phyloP scores from a whole-genome alignment of 75 land plant genomes.

The Ceratopteris richardii region DNA sequence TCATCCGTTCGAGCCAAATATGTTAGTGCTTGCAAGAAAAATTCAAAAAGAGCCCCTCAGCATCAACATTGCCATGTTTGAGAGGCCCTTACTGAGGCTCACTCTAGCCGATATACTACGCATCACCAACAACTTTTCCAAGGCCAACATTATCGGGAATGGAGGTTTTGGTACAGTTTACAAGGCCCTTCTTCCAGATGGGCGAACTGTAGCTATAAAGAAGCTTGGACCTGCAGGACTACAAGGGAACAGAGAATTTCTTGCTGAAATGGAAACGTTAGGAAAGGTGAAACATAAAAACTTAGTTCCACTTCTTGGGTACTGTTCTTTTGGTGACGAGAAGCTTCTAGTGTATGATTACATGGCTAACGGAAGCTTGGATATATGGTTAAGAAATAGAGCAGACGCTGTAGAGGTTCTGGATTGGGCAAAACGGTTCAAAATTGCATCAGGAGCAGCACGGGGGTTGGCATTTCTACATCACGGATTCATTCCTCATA shows the following conservation, averaged over 20 bases:
- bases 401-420: slow-evolving; percentile 36
- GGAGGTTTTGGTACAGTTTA: slow-evolving; percentile 44
- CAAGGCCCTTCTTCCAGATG: slow-evolving; percentile 32
- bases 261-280: slow-evolving; percentile 42
- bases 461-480: slow-evolving; percentile 90
- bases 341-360: slow-evolving; percentile 40
- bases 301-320: slow-evolving; percentile 33
- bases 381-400: slow-evolving; percentile 36
- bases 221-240: slow-evolving; percentile 23
- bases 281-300: slow-evolving; percentile 44
- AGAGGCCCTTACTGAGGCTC: slow-evolving; percentile 35
- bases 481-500: slow-evolving; percentile 69
- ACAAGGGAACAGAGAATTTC: slow-evolving; percentile 40
- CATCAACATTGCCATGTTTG: slow-evolving; percentile 45
- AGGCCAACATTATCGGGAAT: slow-evolving; percentile 38
- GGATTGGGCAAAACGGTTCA: slow-evolving; percentile 77
- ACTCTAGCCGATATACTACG: slow-evolving; percentile 32
- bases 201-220: slow-evolving; percentile 32
- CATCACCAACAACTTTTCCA: slow-evolving; percentile 35
- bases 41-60: slow-evolving; percentile 29
- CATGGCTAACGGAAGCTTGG: slow-evolving; percentile 35
- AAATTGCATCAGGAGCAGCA: slow-evolving; percentile 84
- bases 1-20: slow-evolving; percentile 10
- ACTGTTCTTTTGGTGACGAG: slow-evolving; percentile 46
- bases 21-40: slow-evolving; percentile 7